A percentile compares a stretch with the other conserved stretches of the same genome.
phyloP scores from a whole-genome alignment of 2,329 filamentous ascomycete genomes.

The Xylaria sp. region DNA sequence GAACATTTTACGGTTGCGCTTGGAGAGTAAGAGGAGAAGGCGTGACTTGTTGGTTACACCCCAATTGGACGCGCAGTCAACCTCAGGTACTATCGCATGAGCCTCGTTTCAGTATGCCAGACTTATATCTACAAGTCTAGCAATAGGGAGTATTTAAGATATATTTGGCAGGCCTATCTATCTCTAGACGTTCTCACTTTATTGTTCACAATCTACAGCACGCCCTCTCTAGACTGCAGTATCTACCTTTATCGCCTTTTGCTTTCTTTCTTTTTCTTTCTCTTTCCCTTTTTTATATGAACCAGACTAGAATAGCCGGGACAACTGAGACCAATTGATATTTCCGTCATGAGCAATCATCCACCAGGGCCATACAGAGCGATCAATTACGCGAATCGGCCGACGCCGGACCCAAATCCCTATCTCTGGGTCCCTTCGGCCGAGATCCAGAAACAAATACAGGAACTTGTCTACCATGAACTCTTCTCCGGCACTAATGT shows the following conservation, averaged over 20 bases:
- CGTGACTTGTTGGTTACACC: neutral
- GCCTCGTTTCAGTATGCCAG: neutral
- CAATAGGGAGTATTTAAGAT: neutral
- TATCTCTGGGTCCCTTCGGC: neutral
- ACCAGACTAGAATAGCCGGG: too few relatives aligned
- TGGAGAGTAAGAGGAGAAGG: neutral
- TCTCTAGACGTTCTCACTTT: neutral
- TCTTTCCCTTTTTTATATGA: too few relatives aligned
- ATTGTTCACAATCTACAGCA: neutral
- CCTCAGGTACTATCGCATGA: neutral
- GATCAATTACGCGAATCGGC: neutral
- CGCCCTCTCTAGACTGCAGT: neutral
- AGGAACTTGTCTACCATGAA: neutral
- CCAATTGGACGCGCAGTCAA: neutral
- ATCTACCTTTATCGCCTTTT: neutral
- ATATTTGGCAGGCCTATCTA: neutral
- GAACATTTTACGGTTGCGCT: neutral
- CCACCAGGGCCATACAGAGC: neutral
- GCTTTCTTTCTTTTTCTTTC: too few relatives aligned
- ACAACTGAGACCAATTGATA: neutral
- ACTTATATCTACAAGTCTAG: neutral
- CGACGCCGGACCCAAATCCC: neutral
- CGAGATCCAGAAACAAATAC: neutral
- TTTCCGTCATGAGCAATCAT: neutral
- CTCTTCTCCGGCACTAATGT: neutral